Percentiles rank a stretch among this genome's conserved stretches.
These are phyloP conservation scores for Sporopachydermia quercuum DNA, from an alignment of 805 yeast genomes.

Conservation along the genomic window DNA sequence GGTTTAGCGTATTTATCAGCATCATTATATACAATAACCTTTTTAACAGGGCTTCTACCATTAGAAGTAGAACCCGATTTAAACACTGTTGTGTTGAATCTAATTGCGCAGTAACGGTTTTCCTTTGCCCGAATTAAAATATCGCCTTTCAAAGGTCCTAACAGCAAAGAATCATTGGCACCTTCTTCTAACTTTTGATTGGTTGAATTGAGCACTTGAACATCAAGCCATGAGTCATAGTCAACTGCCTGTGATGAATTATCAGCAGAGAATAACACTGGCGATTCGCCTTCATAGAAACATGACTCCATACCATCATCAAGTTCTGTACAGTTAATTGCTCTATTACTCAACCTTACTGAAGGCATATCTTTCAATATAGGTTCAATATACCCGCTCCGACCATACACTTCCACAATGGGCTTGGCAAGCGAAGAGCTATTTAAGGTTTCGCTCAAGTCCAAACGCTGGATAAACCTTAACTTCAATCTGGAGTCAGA, in stretches of 20 bases:
- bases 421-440: no score
- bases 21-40: constrained; percentile 37
- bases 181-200: neutral
- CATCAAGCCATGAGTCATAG: constrained; percentile 29
- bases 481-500: constrained; percentile 52
- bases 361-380: constrained; percentile 53
- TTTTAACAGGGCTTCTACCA: constrained; percentile 45
- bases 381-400: constrained; percentile 30
- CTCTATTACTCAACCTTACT: constrained; percentile 22
- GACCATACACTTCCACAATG: constrained; percentile 32
- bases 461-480: constrained; percentile 49
- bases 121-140: constrained; percentile 40
- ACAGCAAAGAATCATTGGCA: constrained; percentile 21
- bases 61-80: constrained; percentile 15
- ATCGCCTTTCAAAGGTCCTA: constrained; percentile 50
- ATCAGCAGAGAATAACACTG: constrained; percentile 29
- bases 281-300: constrained; percentile 32
- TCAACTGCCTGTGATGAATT: constrained; percentile 15
- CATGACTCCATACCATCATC: constrained; percentile 40
- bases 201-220: constrained; percentile 29
- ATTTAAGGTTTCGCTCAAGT: constrained; percentile 28
- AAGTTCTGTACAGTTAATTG: constrained; percentile 21
- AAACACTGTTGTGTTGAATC: constrained; percentile 37
- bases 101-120: constrained; percentile 49
- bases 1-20: constrained; percentile 5